A percentile compares a stretch with the other conserved stretches of the same genome.
Evolutionary conservation across 2,329 filamentous ascomycete genomes (phyloP).

Genomic region (Arthroderma uncinatum): DNA sequence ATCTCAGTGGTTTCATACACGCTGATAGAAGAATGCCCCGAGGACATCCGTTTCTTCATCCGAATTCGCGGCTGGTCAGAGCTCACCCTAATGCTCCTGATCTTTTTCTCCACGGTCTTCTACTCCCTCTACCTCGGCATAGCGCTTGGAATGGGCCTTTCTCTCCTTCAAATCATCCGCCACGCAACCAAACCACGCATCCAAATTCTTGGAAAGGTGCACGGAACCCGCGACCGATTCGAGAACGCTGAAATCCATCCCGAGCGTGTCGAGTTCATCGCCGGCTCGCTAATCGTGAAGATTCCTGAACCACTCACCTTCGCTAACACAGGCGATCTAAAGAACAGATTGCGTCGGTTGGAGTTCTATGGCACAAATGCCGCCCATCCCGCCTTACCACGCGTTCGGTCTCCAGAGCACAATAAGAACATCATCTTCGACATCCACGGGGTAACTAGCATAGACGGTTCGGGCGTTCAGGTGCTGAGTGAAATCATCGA

Average conservation of each 20-base stretch:
- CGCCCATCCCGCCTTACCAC: conserved; percentile 78
- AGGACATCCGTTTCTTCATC: conserved; percentile 83
- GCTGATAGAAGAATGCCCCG: conserved; percentile 86
- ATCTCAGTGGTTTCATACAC: conserved; percentile 93
- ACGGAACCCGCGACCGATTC: conserved; percentile 64
- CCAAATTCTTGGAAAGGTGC: conserved; percentile 84
- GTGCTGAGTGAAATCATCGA: conserved; percentile 82
- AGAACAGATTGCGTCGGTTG: conserved; percentile 67
- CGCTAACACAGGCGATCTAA: conserved; percentile 88
- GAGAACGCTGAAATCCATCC: conserved; percentile 70
- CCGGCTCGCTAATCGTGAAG: conserved; percentile 90
- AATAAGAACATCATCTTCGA: conserved; percentile 94
- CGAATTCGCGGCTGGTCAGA: conserved; percentile 78
- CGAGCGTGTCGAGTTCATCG: conserved; percentile 71
- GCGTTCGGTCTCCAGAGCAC: conserved; percentile 62
- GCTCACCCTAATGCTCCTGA: conserved; percentile 73
- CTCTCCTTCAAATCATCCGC: conserved; percentile 75
- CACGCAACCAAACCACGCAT: conserved; percentile 89
- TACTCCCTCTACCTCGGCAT: conserved; percentile 92
- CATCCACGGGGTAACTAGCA: conserved; percentile 88
- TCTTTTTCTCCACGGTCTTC: conserved; percentile 85
- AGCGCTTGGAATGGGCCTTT: conserved; percentile 83
- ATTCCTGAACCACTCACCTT: conserved; percentile 95
- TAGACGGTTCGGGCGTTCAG: conserved; percentile 88
- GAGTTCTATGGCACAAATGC: conserved; percentile 80